Percentiles rank a stretch among this genome's conserved stretches.
Conservation (phyloP, 2,329 filamentous ascomycete genomes). For the Ophiostoma himal-ulmi region DNA sequence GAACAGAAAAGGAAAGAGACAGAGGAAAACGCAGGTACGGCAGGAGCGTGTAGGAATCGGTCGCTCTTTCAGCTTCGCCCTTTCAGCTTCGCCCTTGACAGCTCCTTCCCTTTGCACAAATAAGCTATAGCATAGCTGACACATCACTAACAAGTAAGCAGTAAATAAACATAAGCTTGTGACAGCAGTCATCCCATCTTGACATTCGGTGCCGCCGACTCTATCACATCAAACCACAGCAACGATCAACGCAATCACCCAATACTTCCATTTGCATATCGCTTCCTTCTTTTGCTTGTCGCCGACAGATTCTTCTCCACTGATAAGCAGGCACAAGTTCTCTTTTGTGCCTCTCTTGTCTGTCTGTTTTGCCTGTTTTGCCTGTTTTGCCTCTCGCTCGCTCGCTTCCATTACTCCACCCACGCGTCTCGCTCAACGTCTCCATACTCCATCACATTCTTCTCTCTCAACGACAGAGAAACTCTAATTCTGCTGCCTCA, state of each 20-base stretch:
- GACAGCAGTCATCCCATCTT: background rate
- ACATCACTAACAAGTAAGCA: background rate
- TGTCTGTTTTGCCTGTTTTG: too few species aligned
- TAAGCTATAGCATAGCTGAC: background rate
- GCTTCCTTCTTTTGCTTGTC: background rate
- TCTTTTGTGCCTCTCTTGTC: too few species aligned
- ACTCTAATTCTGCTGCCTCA: background rate
- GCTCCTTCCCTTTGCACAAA: background rate
- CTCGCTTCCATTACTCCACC: background rate
- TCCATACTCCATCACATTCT: conserved; percentile 2
- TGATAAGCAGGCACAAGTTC: background rate
- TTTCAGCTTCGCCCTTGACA: background rate
- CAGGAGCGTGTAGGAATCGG: background rate
- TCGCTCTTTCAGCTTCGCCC: background rate
- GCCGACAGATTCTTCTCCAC: background rate
- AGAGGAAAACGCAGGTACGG: background rate
- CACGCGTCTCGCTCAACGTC: conserved; percentile 5
- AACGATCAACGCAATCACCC: background rate
- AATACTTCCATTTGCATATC: background rate
- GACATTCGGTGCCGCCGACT: background rate
- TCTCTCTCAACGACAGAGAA: background rate
- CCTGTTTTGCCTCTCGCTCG: background rate
- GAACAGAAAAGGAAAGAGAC: background rate
- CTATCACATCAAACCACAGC: background rate
- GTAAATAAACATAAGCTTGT: background rate